phyloP scores from a whole-genome alignment of 495 filamentous ascomycete species.

The Aspergillus sclerotiicarbonarius region DNA sequence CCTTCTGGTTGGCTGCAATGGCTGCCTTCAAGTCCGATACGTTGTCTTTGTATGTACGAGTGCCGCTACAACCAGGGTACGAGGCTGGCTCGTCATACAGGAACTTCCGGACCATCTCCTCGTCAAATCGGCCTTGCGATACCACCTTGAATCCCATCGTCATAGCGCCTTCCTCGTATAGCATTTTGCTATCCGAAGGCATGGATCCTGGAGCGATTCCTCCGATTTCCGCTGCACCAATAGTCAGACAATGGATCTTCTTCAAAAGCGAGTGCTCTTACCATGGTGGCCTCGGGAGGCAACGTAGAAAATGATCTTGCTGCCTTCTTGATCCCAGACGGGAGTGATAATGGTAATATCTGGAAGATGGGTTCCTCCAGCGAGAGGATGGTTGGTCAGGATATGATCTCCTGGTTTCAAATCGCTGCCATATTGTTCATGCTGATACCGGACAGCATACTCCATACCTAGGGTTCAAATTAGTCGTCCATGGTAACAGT shows the following conservation, averaged over 20 bases:
- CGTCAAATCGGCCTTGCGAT: slow-evolving; percentile 83
- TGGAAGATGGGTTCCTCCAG: slow-evolving; percentile 82
- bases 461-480: slow-evolving; percentile 62
- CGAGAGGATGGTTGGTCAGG: slow-evolving; percentile 93
- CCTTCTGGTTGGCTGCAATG: slow-evolving; percentile 93
- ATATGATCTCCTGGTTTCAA: slow-evolving; percentile 90
- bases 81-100: slow-evolving; percentile 80
- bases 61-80: slow-evolving; percentile 85
- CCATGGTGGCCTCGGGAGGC: slow-evolving; percentile 91
- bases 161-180: slow-evolving; percentile 91
- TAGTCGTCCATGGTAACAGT: too few species aligned
- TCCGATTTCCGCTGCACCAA: slow-evolving; percentile 69
- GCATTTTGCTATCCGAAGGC: slow-evolving; percentile 89
- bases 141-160: slow-evolving; percentile 95
- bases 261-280: too few species aligned
- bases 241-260: too few species aligned
- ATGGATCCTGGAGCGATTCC: slow-evolving; percentile 95
- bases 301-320: slow-evolving; percentile 93
- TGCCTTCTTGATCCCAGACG: slow-evolving; percentile 70
- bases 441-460: slow-evolving; percentile 89
- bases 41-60: slow-evolving; percentile 87
- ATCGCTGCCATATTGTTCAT: slow-evolving; percentile 85
- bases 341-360: slow-evolving; percentile 85
- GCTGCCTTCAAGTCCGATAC: slow-evolving; percentile 95
- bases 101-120: slow-evolving; percentile 78